Evolutionary conservation across 176 grass and related monocot genomes (phyloP), one percentile per base, ranked within the genome.

Genomic region (Phoenix roebelenii): DNA sequence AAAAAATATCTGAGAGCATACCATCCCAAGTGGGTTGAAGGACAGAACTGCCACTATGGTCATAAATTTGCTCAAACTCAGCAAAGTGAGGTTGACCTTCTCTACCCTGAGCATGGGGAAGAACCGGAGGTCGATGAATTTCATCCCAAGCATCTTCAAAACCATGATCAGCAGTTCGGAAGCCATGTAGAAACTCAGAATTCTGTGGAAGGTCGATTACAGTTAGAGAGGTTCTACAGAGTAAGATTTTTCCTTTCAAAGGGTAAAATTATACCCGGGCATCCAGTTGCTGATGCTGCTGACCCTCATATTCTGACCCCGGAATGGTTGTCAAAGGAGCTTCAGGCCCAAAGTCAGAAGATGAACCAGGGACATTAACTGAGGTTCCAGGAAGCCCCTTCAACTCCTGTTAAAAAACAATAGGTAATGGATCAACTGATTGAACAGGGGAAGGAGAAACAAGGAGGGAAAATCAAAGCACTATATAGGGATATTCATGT

Each of bases 21-120:
- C 88, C 87, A 83, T 88, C 84, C 81, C 74, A 89, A 68, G 76
- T 72, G 0, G 79, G 79, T 60, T 51, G 63, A 50, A 88, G 18
- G 54, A 30, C 5, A 59, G 76, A 57, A 54, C 60, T 50, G 9
- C 52, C 76, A 65, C 82, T 22, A 60, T 59, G 76, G 30, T 79
- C 67, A 71, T 89, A 98, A 71, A 98, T 83, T 74, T 70, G 67
- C 17, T 89, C 87, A 92, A 98, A 98, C 23, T 92, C 86, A 49
- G 48, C 69, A 71, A 77, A 79, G 28, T 4, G 71, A 50, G 76
- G 16, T 59, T 72, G 72, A 49, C 35, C 59, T 44, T 60, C 77
- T 61, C 73, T 68, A 71, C 88, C 75, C 57, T 72, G 56, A 73
- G 78, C 53, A 53, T n/a, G 69, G 22, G 55, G 69, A 66, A 81